A percentile compares a stretch with the other conserved stretches of the same genome.
These are phyloP conservation scores for Pythium inflatum DNA, from an alignment of 352 stramenopile genomes.

Conservation along the genomic window DNA sequence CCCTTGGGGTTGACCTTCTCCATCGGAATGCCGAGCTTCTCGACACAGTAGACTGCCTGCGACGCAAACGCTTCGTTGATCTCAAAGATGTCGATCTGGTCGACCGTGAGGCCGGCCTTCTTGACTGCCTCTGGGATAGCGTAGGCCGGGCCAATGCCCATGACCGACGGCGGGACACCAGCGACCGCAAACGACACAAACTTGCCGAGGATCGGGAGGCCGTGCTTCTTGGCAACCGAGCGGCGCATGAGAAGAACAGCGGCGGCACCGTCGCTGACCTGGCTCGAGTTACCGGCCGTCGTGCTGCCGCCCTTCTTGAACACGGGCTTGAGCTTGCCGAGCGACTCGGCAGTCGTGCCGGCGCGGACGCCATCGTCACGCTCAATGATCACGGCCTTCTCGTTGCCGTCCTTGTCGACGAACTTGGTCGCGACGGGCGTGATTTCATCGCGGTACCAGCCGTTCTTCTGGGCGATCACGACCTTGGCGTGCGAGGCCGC, in stretches of 20 bases:
- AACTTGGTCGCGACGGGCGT: constrained; percentile 77
- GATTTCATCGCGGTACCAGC: constrained; percentile 91
- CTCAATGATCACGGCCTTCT: constrained; percentile 74
- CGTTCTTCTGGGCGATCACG: constrained; percentile 66
- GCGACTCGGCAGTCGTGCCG: constrained; percentile 63
- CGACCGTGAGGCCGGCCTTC: constrained; percentile 63
- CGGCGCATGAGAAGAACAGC: constrained; percentile 88
- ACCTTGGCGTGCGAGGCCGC: constrained; percentile 80
- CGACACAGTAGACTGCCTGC: constrained; percentile 81
- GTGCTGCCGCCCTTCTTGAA: constrained; percentile 85
- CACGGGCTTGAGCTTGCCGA: constrained; percentile 74
- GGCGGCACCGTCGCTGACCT: constrained; percentile 90
- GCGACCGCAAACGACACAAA: constrained; percentile 87
- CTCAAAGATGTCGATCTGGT: constrained; percentile 91
- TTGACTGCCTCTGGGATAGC: constrained; percentile 81
- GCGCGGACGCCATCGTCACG: constrained; percentile 75
- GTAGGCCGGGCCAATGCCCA: constrained; percentile 84
- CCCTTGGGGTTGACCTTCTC: constrained; percentile 91
- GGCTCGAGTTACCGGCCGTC: constrained; percentile 84
- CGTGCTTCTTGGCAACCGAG: constrained; percentile 76
- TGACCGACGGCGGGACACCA: constrained; percentile 84
- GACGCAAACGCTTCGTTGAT: constrained; percentile 94
- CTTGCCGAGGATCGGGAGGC: constrained; percentile 79
- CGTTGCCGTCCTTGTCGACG: constrained; percentile 80
- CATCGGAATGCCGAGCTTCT: constrained; percentile 78